Percentiles rank a stretch among this genome's conserved stretches.
phyloP scores from a whole-genome alignment of 495 filamentous ascomycete genomes.

The Penicillium odoratum region DNA sequence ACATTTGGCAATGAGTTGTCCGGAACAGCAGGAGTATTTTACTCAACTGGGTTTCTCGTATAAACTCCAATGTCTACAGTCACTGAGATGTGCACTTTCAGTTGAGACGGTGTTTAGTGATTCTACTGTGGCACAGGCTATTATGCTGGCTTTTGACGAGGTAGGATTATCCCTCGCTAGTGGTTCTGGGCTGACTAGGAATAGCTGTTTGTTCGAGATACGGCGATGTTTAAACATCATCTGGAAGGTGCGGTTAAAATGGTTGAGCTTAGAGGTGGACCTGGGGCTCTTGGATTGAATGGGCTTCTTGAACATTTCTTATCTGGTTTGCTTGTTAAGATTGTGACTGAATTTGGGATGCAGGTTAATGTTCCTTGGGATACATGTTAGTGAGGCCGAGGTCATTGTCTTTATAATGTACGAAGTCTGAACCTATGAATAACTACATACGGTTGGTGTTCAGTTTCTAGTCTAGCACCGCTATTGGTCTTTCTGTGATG shows the following conservation, averaged over 20 bases:
- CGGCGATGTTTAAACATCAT: conserved; percentile 21
- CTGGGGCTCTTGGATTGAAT: conserved; percentile 18
- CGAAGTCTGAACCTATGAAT: too few relatives aligned
- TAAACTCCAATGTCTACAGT: conserved; percentile 9
- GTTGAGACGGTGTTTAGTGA: conserved; percentile 16
- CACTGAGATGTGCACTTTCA: conserved; percentile 11
- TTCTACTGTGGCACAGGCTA: conserved; percentile 21
- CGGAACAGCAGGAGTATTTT: conserved; percentile 7
- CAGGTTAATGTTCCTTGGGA: not conserved
- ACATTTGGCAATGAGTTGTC: conserved; percentile 7
- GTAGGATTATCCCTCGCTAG: not conserved
- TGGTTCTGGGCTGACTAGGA: not conserved
- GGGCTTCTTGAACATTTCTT: conserved; percentile 22
- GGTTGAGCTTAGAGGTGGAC: conserved; percentile 22
- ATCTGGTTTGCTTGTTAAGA: conserved; percentile 18
- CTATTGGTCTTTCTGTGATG: too few relatives aligned
- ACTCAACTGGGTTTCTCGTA: conserved; percentile 9
- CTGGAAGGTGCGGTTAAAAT: conserved; percentile 23
- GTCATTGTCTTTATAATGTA: too few relatives aligned
- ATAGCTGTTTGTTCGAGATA: conserved; percentile 19
- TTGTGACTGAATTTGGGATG: conserved; percentile 3
- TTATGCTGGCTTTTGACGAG: conserved; percentile 30
- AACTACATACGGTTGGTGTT: too few relatives aligned
- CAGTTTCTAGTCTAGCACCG: too few relatives aligned
- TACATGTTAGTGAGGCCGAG: not conserved